Base-by-base conservation (phyloP, 768 basidiomycete genomes). In the Cystobasidium onofrii region DNA sequence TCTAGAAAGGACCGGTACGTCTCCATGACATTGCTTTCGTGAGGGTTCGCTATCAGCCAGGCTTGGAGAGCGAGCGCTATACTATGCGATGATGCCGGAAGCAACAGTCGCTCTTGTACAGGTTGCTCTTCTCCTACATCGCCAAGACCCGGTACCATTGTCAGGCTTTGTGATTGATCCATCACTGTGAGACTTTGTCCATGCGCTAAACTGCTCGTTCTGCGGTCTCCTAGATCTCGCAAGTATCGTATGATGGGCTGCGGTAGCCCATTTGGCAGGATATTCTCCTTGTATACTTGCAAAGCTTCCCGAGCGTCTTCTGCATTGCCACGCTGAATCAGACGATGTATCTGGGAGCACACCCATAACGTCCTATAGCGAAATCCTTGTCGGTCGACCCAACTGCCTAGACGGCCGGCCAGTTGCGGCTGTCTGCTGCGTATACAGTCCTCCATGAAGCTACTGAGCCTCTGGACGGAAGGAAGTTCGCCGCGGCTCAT, bases 1-100 rank as follows among this genome's bases (percentile, higher is more conserved):
- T 10, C 9, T 18, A 71, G 29, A 27, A 71, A 60, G 18, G 69
- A 71, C 20, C 29, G 29, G 41, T 71, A 71, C 4, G 54, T 71
- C 39, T 46, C 69, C 10, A 23, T 31, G 9, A 71, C 33, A 55
- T 71, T 39, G 34, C 27, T 55, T 15, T 27, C 25, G 3, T n/a
- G n/a, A 9, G 29, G 27, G 43, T 71, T 36, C 4, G 36, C 1
- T 31, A 60, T 31, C 23, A 71, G 34, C 29, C 33, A 46, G 9
- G 69, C 69, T 36, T 55, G 50, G 17, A 71, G 13, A 10, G 69
- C 69, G 2, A 71, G 9, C 1, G 69, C 43, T 10, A 71, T 55
- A n/a, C 29, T 31, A 43, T 71, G 69, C 13, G 69, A 57, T 13
- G 69, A 71, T 10, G 69, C 25, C 17, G 33, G 36, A 7, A 60